These are phyloP conservation scores for Boletus rubescentipes DNA, from an alignment of 768 basidiomycete species.

Conservation along the genomic window DNA sequence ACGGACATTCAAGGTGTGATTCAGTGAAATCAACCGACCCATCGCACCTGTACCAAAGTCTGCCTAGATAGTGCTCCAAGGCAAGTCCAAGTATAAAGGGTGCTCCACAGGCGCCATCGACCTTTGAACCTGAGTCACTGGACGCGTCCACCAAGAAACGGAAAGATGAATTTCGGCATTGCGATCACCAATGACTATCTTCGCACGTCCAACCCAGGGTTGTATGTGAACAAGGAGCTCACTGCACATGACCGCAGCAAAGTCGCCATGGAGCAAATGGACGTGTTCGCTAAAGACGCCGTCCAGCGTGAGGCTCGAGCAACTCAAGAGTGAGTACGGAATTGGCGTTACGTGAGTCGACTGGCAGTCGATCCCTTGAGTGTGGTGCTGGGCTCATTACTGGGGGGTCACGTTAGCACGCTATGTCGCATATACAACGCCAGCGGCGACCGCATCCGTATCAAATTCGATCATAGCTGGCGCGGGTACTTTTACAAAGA, in stretches of 20 bases:
- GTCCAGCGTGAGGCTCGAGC: neutral
- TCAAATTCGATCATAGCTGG: neutral
- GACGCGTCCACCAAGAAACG: neutral
- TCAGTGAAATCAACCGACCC: too few species aligned
- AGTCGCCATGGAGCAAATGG: neutral
- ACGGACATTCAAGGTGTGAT: too few species aligned
- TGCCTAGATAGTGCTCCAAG: too few species aligned
- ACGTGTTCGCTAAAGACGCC: neutral
- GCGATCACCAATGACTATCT: neutral
- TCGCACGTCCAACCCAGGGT: neutral
- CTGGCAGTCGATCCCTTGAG: too few species aligned
- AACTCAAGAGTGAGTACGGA: slow-evolving; percentile 1
- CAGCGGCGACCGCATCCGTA: neutral
- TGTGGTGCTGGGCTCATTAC: neutral
- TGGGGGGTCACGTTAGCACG: neutral
- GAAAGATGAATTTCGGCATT: neutral
- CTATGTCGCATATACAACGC: neutral
- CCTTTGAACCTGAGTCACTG: neutral
- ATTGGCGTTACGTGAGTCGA: neutral
- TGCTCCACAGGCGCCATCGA: neutral
- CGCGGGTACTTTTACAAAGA: neutral
- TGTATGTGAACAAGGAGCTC: neutral
- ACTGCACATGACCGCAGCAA: neutral
- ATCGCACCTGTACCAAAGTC: too few species aligned
- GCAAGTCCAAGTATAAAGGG: neutral